Evolutionary conservation across 257 asterid genomes (phyloP).

Genomic region (Leonotis leonurus): DNA sequence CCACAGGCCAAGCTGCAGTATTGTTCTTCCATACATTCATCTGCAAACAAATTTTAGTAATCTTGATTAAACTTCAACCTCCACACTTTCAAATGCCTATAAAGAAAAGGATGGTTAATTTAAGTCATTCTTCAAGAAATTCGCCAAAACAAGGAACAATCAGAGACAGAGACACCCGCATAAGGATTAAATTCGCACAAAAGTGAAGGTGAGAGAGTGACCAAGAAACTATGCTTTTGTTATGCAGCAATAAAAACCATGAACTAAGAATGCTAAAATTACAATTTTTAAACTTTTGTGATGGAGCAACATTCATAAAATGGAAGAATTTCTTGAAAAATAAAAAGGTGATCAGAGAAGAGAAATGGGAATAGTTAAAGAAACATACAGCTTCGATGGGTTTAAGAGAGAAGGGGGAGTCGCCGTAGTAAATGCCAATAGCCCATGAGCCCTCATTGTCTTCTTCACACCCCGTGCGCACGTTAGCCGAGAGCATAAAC

Average conservation of each 20-base stretch:
- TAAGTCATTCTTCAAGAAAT: not conserved
- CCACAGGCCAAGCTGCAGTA: conserved; percentile 90
- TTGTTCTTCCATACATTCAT: conserved; percentile 59
- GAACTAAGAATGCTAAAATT: not conserved
- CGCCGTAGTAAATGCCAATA: conserved; percentile 78
- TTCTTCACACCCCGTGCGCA: conserved; percentile 49
- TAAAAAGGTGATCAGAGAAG: too few relatives aligned
- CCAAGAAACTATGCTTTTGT: too few relatives aligned
- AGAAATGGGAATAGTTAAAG: not conserved
- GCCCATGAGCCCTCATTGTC: conserved; percentile 98
- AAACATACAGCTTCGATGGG: conserved; percentile 82
- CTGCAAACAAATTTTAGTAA: conserved; percentile 36
- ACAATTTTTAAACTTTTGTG: too few relatives aligned
- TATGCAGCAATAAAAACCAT: not conserved
- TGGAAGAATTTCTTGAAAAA: not conserved
- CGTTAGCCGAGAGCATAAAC: conserved; percentile 52
- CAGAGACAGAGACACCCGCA: conserved; percentile 3
- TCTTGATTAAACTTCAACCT: not conserved
- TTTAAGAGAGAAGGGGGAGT: conserved; percentile 82
- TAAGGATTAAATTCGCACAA: too few relatives aligned
- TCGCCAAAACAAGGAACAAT: not conserved
- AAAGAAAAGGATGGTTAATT: not conserved
- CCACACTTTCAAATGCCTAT: not conserved
- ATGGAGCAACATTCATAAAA: not conserved
- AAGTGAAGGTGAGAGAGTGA: too few relatives aligned